These are phyloP conservation scores for Trichoderma koningiopsis DNA, from an alignment of 2,329 filamentous ascomycete genomes.

Conservation along the genomic window DNA sequence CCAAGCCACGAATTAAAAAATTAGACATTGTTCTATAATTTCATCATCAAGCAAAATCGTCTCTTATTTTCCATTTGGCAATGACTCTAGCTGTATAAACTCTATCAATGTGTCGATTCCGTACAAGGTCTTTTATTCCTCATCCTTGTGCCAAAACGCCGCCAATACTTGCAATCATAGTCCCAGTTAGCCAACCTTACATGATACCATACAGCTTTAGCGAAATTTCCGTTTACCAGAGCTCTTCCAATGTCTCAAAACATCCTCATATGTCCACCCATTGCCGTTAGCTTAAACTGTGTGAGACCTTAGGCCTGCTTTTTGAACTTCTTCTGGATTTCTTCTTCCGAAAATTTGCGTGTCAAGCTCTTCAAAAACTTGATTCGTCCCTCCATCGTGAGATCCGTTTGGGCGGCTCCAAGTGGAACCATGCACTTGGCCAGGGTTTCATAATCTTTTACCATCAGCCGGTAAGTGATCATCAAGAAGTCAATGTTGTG, in stretches of 20 bases:
- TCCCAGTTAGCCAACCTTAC: neutral
- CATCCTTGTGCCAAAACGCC: conserved; percentile 10
- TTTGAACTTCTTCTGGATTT: conserved; percentile 61
- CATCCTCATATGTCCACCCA: neutral
- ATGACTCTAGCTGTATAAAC: neutral
- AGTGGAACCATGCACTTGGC: conserved; percentile 74
- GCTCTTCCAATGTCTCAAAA: neutral
- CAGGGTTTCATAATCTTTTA: conserved; percentile 71
- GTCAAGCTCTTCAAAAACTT: conserved; percentile 67
- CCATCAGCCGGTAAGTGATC: conserved; percentile 68
- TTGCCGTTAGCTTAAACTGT: neutral
- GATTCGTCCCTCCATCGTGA: conserved; percentile 65
- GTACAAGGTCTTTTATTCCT: neutral
- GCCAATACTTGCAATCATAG: conserved; percentile 2
- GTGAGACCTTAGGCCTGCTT: neutral
- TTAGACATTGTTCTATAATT: neutral
- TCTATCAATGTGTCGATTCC: neutral
- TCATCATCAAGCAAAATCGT: neutral
- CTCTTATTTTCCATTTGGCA: neutral
- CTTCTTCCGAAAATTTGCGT: conserved; percentile 64
- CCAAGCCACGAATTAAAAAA: neutral
- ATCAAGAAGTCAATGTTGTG: conserved; percentile 81
- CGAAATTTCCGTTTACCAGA: neutral
- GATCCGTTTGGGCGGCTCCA: conserved; percentile 65
- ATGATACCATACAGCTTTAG: neutral